Evolutionary conservation across 805 yeast genomes (phyloP).

Genomic region (Zygosaccharomyces bisporus): DNA sequence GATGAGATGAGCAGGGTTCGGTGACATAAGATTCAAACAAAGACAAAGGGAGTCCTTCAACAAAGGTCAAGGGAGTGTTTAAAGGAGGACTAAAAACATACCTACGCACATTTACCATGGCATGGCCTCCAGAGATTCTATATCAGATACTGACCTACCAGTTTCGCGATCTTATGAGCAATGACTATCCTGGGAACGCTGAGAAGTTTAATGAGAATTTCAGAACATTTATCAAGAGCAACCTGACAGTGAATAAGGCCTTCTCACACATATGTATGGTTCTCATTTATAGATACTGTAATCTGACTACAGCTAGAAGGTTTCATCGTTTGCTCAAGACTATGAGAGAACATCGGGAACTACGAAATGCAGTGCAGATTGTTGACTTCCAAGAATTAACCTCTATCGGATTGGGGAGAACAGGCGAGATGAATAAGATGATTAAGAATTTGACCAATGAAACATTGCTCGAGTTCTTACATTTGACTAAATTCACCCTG

Average conservation of each 20-base stretch:
- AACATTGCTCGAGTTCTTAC: slow-evolving; percentile 63
- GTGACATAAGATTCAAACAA: too few relatives aligned
- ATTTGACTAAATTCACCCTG: slow-evolving; percentile 56
- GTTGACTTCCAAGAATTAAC: slow-evolving; percentile 88
- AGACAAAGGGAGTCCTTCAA: too few relatives aligned
- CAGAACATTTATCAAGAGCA: slow-evolving; percentile 48
- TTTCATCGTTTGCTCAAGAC: slow-evolving; percentile 67
- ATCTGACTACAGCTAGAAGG: slow-evolving; percentile 74
- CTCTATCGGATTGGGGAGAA: slow-evolving; percentile 82
- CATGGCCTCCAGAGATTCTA: slow-evolving; percentile 50
- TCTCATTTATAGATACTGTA: slow-evolving; percentile 61
- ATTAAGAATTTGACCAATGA: slow-evolving; percentile 82
- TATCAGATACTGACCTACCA: slow-evolving; percentile 53
- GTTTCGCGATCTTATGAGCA: slow-evolving; percentile 47
- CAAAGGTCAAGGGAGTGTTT: background rate
- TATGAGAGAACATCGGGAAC: slow-evolving; percentile 42
- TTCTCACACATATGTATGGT: slow-evolving; percentile 56
- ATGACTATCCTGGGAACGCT: slow-evolving; percentile 49
- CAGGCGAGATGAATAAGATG: slow-evolving; percentile 84
- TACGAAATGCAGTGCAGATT: slow-evolving; percentile 59
- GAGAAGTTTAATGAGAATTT: slow-evolving; percentile 42
- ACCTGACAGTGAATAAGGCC: slow-evolving; percentile 53
- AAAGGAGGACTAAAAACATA: background rate
- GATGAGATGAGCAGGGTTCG: background rate
- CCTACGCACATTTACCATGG: background rate